Base-by-base conservation (phyloP, 306 rosid species). In the Vigna radiata region DNA sequence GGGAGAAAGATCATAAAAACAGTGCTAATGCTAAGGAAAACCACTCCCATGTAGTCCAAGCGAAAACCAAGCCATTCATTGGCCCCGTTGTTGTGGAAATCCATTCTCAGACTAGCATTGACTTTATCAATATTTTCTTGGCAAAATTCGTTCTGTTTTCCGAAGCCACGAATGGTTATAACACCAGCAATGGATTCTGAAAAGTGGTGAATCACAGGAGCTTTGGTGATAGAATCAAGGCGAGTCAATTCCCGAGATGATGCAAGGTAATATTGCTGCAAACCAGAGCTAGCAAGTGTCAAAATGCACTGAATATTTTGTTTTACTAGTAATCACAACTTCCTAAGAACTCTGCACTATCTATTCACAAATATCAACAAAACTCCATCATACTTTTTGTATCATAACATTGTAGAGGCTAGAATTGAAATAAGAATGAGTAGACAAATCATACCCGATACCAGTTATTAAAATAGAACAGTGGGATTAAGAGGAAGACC, bases 41-140 rank as follows among this genome's bases (percentile, higher is more conserved):
- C 5, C 53, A 88, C 86, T 72, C 93, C 98, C 56, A 85, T 79
- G 9, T 85, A 76, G 83, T 93, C 98, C 58, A 89, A 74, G 50
- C 98, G 93, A 77, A 87, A 89, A 64, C 97, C 93, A 78, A 93
- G 85, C 98, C 98, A 93, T 82, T 88, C 98, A 46, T 93, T 91
- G 12, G 97, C 86, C 19, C 93, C 97, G 63, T 84, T 85, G 80
- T 91, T 93, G 87, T 93, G 93, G 88, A 93, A 89, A 80, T 93
- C 93, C 97, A 89, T 89, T 36, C 98, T 84, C 66, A 93, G 47
- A 77, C 89, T 93, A 54, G 83, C 87, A 83, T 93, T 89, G 15
- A 93, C 93, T 29, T 91, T 84, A 37, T 72, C 86, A 41, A 93
- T 50, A 46, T 93, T 93, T 78, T 89, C 97, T 44, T 77, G 48